phyloP scores from a whole-genome alignment of 129 eudicot species.

The Helianthus tuberosus region DNA sequence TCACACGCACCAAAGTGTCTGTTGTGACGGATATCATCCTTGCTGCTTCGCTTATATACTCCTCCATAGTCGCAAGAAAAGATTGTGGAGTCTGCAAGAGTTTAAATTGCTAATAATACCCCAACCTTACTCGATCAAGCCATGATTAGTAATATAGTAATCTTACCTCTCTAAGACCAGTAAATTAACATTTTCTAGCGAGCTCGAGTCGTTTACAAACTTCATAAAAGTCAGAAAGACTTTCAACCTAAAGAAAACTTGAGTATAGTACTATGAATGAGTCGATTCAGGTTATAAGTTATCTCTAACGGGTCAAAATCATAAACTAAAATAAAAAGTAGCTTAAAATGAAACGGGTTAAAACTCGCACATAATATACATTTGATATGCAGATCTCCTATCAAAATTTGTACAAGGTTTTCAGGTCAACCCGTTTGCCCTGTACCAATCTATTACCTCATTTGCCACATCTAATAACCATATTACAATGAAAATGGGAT shows the following conservation, averaged over 20 bases:
- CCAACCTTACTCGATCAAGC: conserved; percentile 3
- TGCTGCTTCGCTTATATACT: conserved; percentile 94
- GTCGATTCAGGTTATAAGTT: too few species aligned
- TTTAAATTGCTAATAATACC: conserved; percentile 15
- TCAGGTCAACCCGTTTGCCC: background rate
- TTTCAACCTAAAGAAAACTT: too few species aligned
- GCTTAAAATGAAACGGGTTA: too few species aligned
- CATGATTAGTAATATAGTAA: conserved; percentile 11
- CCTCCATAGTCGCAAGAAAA: conserved; percentile 94
- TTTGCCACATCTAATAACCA: background rate
- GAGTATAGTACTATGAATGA: too few species aligned
- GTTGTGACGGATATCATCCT: conserved; percentile 65
- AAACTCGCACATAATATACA: too few species aligned
- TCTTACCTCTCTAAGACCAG: conserved; percentile 78
- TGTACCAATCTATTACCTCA: too few species aligned
- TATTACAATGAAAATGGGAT: background rate
- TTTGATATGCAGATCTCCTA: background rate
- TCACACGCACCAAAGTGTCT: conserved; percentile 63
- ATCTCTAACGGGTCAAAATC: too few species aligned
- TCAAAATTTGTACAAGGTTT: background rate
- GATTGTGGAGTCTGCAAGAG: conserved; percentile 91
- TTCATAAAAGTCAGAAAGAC: too few species aligned
- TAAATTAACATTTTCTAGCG: conserved; percentile 91
- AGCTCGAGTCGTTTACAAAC: conserved; percentile 73
- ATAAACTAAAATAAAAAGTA: too few species aligned